These are phyloP conservation scores for Leucosporidium scottii DNA, from an alignment of 768 basidiomycete genomes.

Conservation along the genomic window DNA sequence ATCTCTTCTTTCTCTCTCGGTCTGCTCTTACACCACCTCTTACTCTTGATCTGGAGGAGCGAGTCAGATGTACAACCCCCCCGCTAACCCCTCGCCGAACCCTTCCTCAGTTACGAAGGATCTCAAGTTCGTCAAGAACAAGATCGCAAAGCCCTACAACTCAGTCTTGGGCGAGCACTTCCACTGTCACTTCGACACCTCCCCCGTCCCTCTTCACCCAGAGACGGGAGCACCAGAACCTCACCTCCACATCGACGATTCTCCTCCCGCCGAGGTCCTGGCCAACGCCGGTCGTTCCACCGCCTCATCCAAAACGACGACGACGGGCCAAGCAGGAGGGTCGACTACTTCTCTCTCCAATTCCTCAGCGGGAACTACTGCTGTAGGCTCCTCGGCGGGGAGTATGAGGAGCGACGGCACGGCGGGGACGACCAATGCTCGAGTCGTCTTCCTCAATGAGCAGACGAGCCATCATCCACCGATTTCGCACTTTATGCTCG, in stretches of 20 bases:
- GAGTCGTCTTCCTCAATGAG: slow-evolving; percentile 37
- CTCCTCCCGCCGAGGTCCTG: slow-evolving; percentile 17
- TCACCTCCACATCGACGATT: slow-evolving; percentile 40
- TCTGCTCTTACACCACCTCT: too few relatives aligned
- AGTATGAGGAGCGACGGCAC: background rate
- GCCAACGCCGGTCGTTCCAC: slow-evolving; percentile 19
- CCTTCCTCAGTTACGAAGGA: slow-evolving; percentile 31
- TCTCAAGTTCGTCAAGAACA: slow-evolving; percentile 52
- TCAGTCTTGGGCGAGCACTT: slow-evolving; percentile 46
- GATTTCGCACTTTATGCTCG: slow-evolving; percentile 63
- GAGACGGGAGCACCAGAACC: slow-evolving; percentile 38
- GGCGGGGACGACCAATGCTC: slow-evolving; percentile 46
- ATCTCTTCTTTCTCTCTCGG: too few relatives aligned
- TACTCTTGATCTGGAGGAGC: too few relatives aligned
- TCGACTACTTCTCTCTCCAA: slow-evolving; percentile 8
- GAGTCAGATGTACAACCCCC: too few relatives aligned
- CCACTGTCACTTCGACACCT: slow-evolving; percentile 43
- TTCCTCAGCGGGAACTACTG: slow-evolving; percentile 44
- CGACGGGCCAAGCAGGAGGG: slow-evolving; percentile 66
- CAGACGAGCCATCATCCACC: slow-evolving; percentile 91
- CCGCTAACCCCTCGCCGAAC: too few relatives aligned
- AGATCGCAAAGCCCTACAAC: slow-evolving; percentile 42
- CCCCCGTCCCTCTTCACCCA: slow-evolving; percentile 40
- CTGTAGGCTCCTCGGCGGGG: slow-evolving; percentile 38
- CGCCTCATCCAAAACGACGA: slow-evolving; percentile 48